phyloP scores from a whole-genome alignment of 2,329 filamentous ascomycete genomes.

The Alternaria arborescens region DNA sequence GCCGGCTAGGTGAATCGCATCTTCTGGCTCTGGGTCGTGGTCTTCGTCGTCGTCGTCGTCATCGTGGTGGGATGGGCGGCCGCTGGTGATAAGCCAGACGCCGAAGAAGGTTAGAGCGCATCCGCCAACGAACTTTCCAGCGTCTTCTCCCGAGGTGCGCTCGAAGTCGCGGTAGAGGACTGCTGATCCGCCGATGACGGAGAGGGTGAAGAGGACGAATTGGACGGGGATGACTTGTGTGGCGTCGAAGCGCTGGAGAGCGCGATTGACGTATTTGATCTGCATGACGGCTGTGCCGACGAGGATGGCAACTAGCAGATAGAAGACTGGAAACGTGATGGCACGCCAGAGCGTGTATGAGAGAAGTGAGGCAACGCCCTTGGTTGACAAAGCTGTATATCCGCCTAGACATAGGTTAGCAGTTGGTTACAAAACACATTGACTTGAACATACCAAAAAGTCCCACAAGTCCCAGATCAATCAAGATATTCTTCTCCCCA shows the following conservation, averaged over 20 bases:
- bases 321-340: conserved; percentile 91
- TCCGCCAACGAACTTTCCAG: conserved; percentile 85
- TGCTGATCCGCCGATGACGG: conserved; percentile 92
- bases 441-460: conserved; percentile 75
- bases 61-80: conserved; percentile 58
- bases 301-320: conserved; percentile 81
- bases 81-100: conserved; percentile 96
- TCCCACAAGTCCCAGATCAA: conserved; percentile 91
- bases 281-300: conserved; percentile 91
- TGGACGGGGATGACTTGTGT: conserved; percentile 98
- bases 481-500: conserved; percentile 85
- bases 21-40: conserved; percentile 50
- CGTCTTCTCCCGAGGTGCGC: conserved; percentile 75
- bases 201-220: conserved; percentile 95
- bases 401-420: conserved; percentile 64
- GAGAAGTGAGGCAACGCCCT: conserved; percentile 93
- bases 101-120: conserved; percentile 93
- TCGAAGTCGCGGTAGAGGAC: conserved; percentile 96
- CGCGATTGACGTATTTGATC: conserved; percentile 93
- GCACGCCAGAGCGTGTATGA: conserved; percentile 89
- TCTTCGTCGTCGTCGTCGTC: conserved; percentile 68
- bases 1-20: conserved; percentile 54
- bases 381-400: conserved; percentile 96
- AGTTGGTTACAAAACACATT: neutral
- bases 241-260: conserved; percentile 91